Percentiles rank a stretch among this genome's conserved stretches.
Evolutionary conservation across 2,329 filamentous ascomycete genomes (phyloP).

Genomic region (Aureobasidium sp.): DNA sequence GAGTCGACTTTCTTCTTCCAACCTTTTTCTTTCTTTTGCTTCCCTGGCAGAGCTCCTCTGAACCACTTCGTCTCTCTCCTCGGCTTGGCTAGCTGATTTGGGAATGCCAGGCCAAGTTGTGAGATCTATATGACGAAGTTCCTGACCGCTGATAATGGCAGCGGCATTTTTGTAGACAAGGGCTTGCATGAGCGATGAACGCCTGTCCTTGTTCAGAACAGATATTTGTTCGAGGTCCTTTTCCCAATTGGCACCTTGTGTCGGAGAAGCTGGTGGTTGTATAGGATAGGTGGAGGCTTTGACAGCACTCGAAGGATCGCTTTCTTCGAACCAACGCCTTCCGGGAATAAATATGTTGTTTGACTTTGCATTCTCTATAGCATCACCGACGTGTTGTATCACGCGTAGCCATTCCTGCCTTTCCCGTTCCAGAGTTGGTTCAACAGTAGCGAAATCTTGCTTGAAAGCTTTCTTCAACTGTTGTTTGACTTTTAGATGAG

Average conservation of each 20-base stretch:
- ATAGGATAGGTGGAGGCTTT: not conserved
- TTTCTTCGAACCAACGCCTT: not conserved
- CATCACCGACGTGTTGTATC: not conserved
- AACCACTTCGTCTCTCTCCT: not conserved
- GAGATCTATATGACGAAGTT: not conserved
- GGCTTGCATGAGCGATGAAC: not conserved
- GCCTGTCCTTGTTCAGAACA: not conserved
- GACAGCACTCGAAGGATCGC: not conserved
- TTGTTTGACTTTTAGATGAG: not conserved
- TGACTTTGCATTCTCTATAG: not conserved
- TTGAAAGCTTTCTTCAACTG: conserved; percentile 1
- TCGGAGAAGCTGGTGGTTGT: not conserved
- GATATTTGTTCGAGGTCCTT: not conserved
- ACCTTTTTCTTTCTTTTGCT: not conserved
- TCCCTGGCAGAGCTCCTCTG: not conserved
- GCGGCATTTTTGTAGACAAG: not conserved
- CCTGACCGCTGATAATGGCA: not conserved
- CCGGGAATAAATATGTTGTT: not conserved
- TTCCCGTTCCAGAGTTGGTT: not conserved
- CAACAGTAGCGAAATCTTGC: not conserved
- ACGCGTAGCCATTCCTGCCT: not conserved
- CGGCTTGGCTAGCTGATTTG: not conserved
- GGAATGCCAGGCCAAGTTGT: not conserved
- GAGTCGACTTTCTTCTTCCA: conserved; percentile 7
- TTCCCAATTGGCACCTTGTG: not conserved